Evolutionary conservation across 306 rosid species (phyloP), one percentile per base, ranked within the genome.

Genomic region (Prunus persica): DNA sequence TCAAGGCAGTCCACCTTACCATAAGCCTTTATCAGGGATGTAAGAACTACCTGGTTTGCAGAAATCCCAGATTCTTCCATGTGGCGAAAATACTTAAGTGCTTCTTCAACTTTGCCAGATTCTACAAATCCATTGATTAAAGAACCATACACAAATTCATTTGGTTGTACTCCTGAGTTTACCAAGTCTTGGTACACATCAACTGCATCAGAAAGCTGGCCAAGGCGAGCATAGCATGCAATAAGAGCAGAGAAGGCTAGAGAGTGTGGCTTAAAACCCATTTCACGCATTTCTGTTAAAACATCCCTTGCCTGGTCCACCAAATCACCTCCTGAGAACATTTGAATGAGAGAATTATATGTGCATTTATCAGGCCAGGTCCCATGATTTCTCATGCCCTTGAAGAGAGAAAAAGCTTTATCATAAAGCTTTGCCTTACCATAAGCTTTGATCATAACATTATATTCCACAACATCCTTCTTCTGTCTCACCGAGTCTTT

Each of bases 101-200:
- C 93, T 80, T 88, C 96, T 51, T 89, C 93, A 67, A 85, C 88
- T 71, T 69, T 88, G 69, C 97, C 93, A 74, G 75, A 66, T 78
- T 95, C 97, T n/a, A 92, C 96, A 87, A 87, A 95, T 61, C 97
- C 99, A 72, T 95, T 86, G 73, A 95, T 86, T 60, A 95, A 78
- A 81, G 95, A 83, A 25, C 99, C 99, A 81, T 83, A 95, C 41
- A 95, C 91, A 67, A 89, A 72, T 83, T 88, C 93, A 76, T 92
- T 90, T 18, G 97, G 92, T 79, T 87, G 81, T 25, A 85, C 86
- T 65, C 89, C 90, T 9, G 79, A 84, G n/a, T 38, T 76, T 27
- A 82, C 58, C 93, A 95, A 90, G 74, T 90, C 89, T 61, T 83
- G 70, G 83, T 71, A 87, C 70, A 90, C 73, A 61, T 55, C 71